Conservation (phyloP, 2,329 filamentous ascomycete species). For the Sarocladium strictum region DNA sequence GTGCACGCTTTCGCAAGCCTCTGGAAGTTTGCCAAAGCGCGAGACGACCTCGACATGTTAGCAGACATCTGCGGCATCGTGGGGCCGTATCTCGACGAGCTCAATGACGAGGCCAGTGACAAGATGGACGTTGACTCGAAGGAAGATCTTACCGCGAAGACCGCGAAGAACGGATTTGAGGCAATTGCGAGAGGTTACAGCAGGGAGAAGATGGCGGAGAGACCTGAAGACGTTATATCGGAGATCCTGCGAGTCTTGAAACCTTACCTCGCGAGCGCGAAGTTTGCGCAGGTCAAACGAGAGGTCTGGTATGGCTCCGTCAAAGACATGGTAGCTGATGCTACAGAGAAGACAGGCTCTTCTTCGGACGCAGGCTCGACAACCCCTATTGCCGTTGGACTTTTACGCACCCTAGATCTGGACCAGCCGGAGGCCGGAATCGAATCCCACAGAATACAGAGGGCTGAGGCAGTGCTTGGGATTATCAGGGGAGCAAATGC, state of each 20-base stretch:
- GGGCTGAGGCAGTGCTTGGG: slow-evolving; percentile 39
- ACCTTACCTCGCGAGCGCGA: slow-evolving; percentile 31
- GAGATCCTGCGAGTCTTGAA: slow-evolving; percentile 33
- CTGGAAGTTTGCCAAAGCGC: slow-evolving; percentile 63
- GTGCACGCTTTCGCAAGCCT: slow-evolving; percentile 68
- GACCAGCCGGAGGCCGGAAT: slow-evolving; percentile 40
- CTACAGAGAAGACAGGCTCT: neutral
- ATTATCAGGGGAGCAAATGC: slow-evolving; percentile 35
- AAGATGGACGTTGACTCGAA: slow-evolving; percentile 64
- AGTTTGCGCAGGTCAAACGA: slow-evolving; percentile 38
- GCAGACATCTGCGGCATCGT: slow-evolving; percentile 61
- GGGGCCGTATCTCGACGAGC: slow-evolving; percentile 53
- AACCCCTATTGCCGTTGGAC: slow-evolving; percentile 23
- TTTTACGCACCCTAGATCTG: slow-evolving; percentile 41
- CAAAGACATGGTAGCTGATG: slow-evolving; percentile 38
- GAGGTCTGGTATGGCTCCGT: slow-evolving; percentile 48
- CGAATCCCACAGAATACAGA: slow-evolving; percentile 43
- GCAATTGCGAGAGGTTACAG: slow-evolving; percentile 45
- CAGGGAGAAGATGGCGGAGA: slow-evolving; percentile 29
- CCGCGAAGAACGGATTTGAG: slow-evolving; percentile 44
- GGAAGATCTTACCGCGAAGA: slow-evolving; percentile 36
- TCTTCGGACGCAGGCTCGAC: slow-evolving; percentile 19
- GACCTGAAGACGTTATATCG: slow-evolving; percentile 31
- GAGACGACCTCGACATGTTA: slow-evolving; percentile 65
- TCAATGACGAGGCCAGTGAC: slow-evolving; percentile 42